phyloP scores from a whole-genome alignment of 2,329 filamentous ascomycete species.

The Stemphylium lycopersici region DNA sequence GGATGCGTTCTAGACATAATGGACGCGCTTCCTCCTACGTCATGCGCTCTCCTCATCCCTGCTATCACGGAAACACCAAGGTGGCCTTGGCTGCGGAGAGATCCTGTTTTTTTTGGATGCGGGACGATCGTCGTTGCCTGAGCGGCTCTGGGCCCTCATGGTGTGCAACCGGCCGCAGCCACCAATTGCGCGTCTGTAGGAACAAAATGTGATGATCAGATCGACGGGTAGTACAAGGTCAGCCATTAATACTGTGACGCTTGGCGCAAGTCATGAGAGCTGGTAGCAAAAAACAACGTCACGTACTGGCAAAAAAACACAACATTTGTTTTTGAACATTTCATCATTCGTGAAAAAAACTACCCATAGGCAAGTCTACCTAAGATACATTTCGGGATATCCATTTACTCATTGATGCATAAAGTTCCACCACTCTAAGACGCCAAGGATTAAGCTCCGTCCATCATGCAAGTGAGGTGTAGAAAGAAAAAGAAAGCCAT shows the following conservation, averaged over 20 bases:
- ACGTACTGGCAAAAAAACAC: not conserved
- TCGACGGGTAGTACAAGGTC: too few species aligned
- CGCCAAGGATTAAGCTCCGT: slow-evolving; percentile 40
- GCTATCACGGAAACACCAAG: slow-evolving; percentile 16
- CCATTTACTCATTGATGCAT: slow-evolving; percentile 45
- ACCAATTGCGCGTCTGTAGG: not conserved
- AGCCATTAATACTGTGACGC: not conserved
- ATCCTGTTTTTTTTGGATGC: slow-evolving; percentile 29
- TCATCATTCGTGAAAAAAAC: slow-evolving; percentile 42
- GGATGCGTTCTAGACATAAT: slow-evolving; percentile 16
- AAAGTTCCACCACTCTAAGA: slow-evolving; percentile 42
- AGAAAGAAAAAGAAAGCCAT: slow-evolving; percentile 43
- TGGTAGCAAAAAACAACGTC: not conserved
- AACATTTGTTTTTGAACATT: slow-evolving; percentile 31
- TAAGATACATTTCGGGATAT: slow-evolving; percentile 44
- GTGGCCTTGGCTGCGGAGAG: slow-evolving; percentile 17
- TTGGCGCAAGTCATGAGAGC: not conserved
- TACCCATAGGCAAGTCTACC: slow-evolving; percentile 39
- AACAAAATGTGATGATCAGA: too few species aligned
- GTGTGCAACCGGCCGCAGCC: not conserved
- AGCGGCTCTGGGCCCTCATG: slow-evolving; percentile 14
- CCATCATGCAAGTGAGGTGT: slow-evolving; percentile 42
- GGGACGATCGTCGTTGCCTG: slow-evolving; percentile 24
- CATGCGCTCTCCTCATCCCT: slow-evolving; percentile 22
- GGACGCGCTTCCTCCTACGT: slow-evolving; percentile 25